A percentile compares a stretch with the other conserved stretches of the same genome.
Evolutionary conservation across 2,329 filamentous ascomycete species (phyloP).

Genomic region (Penicillium polonicum): DNA sequence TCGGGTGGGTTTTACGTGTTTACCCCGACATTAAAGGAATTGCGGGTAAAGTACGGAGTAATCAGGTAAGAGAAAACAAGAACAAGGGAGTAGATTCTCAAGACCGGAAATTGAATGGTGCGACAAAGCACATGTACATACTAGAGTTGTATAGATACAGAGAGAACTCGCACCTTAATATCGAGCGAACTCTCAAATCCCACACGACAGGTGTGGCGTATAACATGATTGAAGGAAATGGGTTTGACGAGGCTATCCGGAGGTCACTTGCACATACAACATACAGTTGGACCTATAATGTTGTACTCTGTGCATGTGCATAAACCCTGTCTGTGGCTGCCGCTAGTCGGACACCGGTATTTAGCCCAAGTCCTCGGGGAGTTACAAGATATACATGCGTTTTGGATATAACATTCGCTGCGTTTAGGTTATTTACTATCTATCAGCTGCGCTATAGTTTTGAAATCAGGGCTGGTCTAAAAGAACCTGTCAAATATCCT

Average conservation of each 20-base stretch:
- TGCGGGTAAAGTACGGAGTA: background rate
- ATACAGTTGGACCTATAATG: background rate
- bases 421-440: background rate
- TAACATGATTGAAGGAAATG: conserved; percentile 4
- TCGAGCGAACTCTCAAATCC: background rate
- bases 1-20: background rate
- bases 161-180: background rate
- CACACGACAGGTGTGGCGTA: background rate
- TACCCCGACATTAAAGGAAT: conserved; percentile 1
- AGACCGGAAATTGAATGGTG: background rate
- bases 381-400: conserved; percentile 1
- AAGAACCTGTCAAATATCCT: background rate
- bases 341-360: background rate
- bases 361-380: background rate
- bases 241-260: background rate
- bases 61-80: background rate
- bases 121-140: background rate
- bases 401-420: background rate
- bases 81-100: background rate
- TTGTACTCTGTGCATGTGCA: background rate
- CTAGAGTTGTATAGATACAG: background rate
- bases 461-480: background rate
- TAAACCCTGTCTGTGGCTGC: conserved; percentile 5
- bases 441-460: background rate
- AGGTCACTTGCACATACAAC: conserved; percentile 1